Evolutionary conservation across 495 filamentous ascomycete species (phyloP).

Genomic region (Talaromyces proteolyticus): DNA sequence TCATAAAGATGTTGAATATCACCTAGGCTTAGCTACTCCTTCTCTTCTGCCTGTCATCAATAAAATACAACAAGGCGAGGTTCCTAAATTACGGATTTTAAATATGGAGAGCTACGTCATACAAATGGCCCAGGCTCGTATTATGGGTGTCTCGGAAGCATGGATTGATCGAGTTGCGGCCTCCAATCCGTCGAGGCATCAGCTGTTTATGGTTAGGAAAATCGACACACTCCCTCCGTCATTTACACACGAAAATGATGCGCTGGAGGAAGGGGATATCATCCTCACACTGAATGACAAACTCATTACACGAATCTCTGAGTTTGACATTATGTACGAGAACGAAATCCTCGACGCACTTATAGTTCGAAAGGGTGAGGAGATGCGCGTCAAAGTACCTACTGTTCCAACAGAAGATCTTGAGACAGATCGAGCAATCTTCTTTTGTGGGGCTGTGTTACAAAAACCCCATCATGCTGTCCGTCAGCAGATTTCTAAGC

Average conservation of each 20-base stretch:
- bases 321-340: slow-evolving; percentile 95
- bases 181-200: slow-evolving; percentile 85
- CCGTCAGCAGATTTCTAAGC: slow-evolving; percentile 89
- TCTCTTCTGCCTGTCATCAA: slow-evolving; percentile 78
- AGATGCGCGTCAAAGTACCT: slow-evolving; percentile 70
- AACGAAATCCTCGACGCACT: slow-evolving; percentile 76
- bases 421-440: slow-evolving; percentile 84
- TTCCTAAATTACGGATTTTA: slow-evolving; percentile 79
- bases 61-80: slow-evolving; percentile 73
- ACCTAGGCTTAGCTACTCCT: slow-evolving; percentile 87
- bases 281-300: slow-evolving; percentile 87
- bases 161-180: slow-evolving; percentile 87
- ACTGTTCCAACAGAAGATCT: slow-evolving; percentile 87
- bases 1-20: slow-evolving; percentile 92
- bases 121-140: slow-evolving; percentile 94
- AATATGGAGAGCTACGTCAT: slow-evolving; percentile 92
- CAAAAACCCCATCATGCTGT: slow-evolving; percentile 96
- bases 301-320: slow-evolving; percentile 85
- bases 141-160: slow-evolving; percentile 94
- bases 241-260: slow-evolving; percentile 25
- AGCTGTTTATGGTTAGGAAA: slow-evolving; percentile 98
- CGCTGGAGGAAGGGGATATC: slow-evolving; percentile 83
- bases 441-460: slow-evolving; percentile 91
- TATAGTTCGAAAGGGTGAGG: slow-evolving; percentile 78
- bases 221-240: slow-evolving; percentile 62